Base-by-base conservation (phyloP, 2,329 filamentous ascomycete genomes). In the Aspergillus latus region DNA sequence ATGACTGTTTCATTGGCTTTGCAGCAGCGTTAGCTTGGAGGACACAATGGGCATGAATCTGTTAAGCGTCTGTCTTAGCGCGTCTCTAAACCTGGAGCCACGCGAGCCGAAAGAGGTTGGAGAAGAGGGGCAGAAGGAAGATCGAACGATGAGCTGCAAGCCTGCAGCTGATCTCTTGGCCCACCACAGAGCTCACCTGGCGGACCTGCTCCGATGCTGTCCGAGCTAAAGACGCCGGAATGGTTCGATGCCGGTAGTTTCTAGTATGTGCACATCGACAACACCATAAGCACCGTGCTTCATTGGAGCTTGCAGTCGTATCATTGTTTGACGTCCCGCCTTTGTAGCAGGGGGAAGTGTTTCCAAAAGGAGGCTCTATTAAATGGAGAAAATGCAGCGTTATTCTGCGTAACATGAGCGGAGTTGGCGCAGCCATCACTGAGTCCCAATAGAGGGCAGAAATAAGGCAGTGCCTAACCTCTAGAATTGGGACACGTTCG, bases 81-180 rank as follows among this genome's bases (percentile, higher is more conserved):
- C 34, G n/a, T 56, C 49, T 60, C 49, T 21, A 60, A 59, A 62
- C 64, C 63, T 62, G 55, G 56, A 62, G 59, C 62, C 63, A 64
- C 63, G 62, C 59, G 59, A 66, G 60, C 58, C 51, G 56, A 57
- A 54, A 51, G 52, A 59, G 52, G 56, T 50, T 52, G 36, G 46
- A 53, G 26, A 58, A 57, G 54, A 58, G 44, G 52, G 49, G 49
- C 56, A 59, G 57, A 58, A 55, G 49, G 50, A 50, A 36, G 30
- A 61, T 60, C 48, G 55, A 60, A 61, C 54, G 40, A 52, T 50
- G 43, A 30, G 54, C 57, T 61, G 62, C 58, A 62, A 54, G 58
- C 48, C 58, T 62, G 61, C 62, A 61, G 57, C 60, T 58, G 55
- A 62, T 61, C 53, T 58, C 47, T 60, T 64, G 59, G 58, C 21